Percentiles rank a stretch among this genome's conserved stretches.
These are phyloP conservation scores for Venustampulla echinocandica DNA, from an alignment of 495 filamentous ascomycete genomes.

Conservation along the genomic window DNA sequence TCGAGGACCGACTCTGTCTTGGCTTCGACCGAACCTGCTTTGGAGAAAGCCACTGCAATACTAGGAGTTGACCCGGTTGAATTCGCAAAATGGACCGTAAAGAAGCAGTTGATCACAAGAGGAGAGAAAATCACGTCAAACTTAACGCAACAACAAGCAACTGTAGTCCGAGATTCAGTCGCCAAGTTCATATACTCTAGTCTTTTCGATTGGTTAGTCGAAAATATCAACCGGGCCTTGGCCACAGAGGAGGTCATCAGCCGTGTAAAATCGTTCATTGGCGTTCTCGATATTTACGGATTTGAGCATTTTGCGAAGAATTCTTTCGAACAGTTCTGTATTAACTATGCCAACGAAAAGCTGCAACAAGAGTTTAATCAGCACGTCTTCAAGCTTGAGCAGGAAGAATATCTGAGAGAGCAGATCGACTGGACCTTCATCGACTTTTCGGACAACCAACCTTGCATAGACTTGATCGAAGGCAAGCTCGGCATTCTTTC, in stretches of 20 bases:
- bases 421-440: slow-evolving; percentile 99
- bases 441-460: slow-evolving; percentile 98
- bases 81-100: slow-evolving; percentile 98
- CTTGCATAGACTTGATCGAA: slow-evolving; percentile 99
- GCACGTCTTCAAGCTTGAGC: slow-evolving; percentile 99
- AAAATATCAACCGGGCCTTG: slow-evolving; percentile 83
- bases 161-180: slow-evolving; percentile 93
- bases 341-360: slow-evolving; percentile 99
- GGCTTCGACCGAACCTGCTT: slow-evolving; percentile 67
- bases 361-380: slow-evolving; percentile 99
- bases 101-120: slow-evolving; percentile 95
- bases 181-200: slow-evolving; percentile 99
- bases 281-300: slow-evolving; percentile 98
- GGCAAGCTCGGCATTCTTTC: slow-evolving; percentile 90
- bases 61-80: slow-evolving; percentile 79
- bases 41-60: slow-evolving; percentile 74
- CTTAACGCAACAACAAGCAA: slow-evolving; percentile 84
- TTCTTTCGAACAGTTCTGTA: slow-evolving; percentile 99
- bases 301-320: slow-evolving; percentile 99
- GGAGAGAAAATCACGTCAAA: slow-evolving; percentile 98
- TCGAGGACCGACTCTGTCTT: slow-evolving; percentile 81
- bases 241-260: slow-evolving; percentile 81
- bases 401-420: slow-evolving; percentile 95
- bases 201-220: slow-evolving; percentile 97
- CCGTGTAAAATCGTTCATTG: slow-evolving; percentile 87